phyloP scores from a whole-genome alignment of 2,329 filamentous ascomycete genomes.

The Penicillium sp. region DNA sequence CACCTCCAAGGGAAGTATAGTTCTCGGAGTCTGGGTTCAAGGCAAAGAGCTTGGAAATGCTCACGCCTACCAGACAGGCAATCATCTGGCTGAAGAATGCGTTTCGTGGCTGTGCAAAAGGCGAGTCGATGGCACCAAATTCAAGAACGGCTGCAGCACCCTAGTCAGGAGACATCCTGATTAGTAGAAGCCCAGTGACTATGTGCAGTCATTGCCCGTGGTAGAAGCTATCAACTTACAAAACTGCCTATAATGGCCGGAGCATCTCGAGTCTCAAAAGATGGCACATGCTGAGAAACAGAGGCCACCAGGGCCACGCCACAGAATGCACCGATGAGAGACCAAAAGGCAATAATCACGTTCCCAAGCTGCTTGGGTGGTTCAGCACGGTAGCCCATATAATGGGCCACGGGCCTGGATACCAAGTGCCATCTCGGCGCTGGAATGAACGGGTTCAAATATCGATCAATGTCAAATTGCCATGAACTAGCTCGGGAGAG shows the following conservation, averaged over 20 bases:
- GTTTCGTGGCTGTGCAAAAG: slow-evolving; percentile 72
- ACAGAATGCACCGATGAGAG: slow-evolving; percentile 64
- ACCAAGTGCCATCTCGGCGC: slow-evolving; percentile 63
- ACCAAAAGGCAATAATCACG: slow-evolving; percentile 61
- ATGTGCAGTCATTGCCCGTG: not conserved
- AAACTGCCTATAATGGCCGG: slow-evolving; percentile 70
- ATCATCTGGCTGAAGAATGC: slow-evolving; percentile 67
- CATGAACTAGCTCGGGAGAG: slow-evolving; percentile 28
- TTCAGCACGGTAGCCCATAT: slow-evolving; percentile 62
- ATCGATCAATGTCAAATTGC: slow-evolving; percentile 74
- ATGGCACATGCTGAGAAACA: slow-evolving; percentile 55
- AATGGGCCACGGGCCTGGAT: slow-evolving; percentile 66
- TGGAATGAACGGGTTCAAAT: slow-evolving; percentile 70
- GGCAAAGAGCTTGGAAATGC: slow-evolving; percentile 65
- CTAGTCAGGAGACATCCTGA: slow-evolving; percentile 36
- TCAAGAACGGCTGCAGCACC: slow-evolving; percentile 75
- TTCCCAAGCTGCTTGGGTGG: slow-evolving; percentile 53
- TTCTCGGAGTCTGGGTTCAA: slow-evolving; percentile 49
- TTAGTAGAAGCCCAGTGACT: not conserved
- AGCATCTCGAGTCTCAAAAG: slow-evolving; percentile 53
- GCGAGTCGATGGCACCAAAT: slow-evolving; percentile 70
- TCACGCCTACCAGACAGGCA: slow-evolving; percentile 60
- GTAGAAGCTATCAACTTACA: slow-evolving; percentile 48
- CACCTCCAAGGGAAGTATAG: slow-evolving; percentile 64
- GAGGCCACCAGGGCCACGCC: slow-evolving; percentile 61